Percentiles rank a stretch among this genome's conserved stretches.
Evolutionary conservation across 441 rosid species (phyloP).

Genomic region (Raphanus hybrid): DNA sequence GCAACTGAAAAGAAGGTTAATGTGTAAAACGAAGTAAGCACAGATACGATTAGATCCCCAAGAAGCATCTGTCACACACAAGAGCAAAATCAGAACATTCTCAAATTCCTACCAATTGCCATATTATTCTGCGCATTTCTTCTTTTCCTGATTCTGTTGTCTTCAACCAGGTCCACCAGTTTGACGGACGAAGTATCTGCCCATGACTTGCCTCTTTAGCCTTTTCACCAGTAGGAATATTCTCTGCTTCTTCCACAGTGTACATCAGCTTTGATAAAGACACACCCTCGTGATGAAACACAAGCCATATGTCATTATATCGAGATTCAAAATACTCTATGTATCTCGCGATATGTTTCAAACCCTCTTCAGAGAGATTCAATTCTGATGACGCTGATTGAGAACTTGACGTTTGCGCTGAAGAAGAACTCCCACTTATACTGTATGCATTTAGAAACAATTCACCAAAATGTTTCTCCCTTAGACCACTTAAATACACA

Average conservation of each 20-base stretch:
- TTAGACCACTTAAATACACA: conserved; percentile 84
- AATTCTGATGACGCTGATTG: conserved; percentile 47
- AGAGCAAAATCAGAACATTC: conserved; percentile 18
- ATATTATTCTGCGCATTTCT: conserved; percentile 85
- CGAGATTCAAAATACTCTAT: conserved; percentile 92
- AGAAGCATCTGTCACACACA: conserved; percentile 20
- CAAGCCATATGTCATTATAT: conserved; percentile 94
- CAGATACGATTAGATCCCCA: not conserved
- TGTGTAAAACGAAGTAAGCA: conserved; percentile 2
- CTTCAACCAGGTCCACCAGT: conserved; percentile 99
- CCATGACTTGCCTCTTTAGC: conserved; percentile 60
- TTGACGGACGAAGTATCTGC: conserved; percentile 80
- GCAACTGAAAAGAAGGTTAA: conserved; percentile 55
- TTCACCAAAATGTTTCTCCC: conserved; percentile 98
- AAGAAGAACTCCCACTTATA: conserved; percentile 51
- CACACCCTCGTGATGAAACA: conserved; percentile 86
- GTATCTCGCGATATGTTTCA: conserved; percentile 92
- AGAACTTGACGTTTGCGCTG: conserved; percentile 45
- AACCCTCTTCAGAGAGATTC: conserved; percentile 70
- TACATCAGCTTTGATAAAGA: conserved; percentile 90
- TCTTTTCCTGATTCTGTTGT: conserved; percentile 85
- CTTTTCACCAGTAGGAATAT: conserved; percentile 48
- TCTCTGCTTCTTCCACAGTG: conserved; percentile 71
- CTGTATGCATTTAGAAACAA: conserved; percentile 77
- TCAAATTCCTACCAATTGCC: conserved; percentile 70